phyloP scores from a whole-genome alignment of 192 early-diverging fungal species.

The Coemansia sp. region DNA sequence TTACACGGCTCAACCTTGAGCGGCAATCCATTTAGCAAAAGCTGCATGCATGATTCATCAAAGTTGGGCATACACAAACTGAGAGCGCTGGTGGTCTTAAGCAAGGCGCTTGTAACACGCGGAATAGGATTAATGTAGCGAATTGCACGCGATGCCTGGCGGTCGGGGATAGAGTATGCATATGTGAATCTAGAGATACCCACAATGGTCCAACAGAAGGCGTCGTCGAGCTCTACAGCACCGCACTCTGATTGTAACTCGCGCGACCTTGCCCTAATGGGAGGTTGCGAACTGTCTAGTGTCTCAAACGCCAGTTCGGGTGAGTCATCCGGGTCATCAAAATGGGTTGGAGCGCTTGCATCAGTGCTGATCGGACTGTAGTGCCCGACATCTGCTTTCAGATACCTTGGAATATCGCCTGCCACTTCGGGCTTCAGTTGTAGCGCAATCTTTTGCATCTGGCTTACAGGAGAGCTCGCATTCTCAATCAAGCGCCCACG shows the following conservation, averaged over 20 bases:
- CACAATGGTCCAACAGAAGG: constrained; percentile 84
- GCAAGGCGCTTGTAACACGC: constrained; percentile 14
- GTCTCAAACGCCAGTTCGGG: constrained; percentile 52
- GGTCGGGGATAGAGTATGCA: constrained; percentile 26
- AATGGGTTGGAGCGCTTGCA: constrained; percentile 10
- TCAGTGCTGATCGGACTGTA: constrained; percentile 25
- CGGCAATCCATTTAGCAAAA: constrained; percentile 20
- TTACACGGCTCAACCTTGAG: constrained; percentile 13
- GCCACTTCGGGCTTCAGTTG: constrained; percentile 33
- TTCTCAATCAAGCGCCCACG: constrained; percentile 64
- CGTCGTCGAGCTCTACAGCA: constrained; percentile 65
- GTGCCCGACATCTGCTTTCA: constrained; percentile 41
- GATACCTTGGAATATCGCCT: constrained; percentile 28
- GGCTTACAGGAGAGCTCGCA: constrained; percentile 70
- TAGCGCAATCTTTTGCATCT: constrained; percentile 84
- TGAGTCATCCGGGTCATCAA: constrained; percentile 49
- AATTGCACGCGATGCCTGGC: constrained; percentile 8
- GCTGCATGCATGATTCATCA: constrained; percentile 22
- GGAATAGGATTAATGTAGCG: constrained; percentile 26
- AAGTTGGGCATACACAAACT: constrained; percentile 12
- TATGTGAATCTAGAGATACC: constrained; percentile 64
- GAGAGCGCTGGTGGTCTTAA: constrained; percentile 6
- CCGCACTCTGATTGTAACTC: constrained; percentile 3
- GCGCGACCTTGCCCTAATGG: constrained; percentile 17
- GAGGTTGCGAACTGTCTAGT: constrained; percentile 18